Base-by-base conservation (phyloP, 257 asterid genomes). In the Mitragyna speciosa region DNA sequence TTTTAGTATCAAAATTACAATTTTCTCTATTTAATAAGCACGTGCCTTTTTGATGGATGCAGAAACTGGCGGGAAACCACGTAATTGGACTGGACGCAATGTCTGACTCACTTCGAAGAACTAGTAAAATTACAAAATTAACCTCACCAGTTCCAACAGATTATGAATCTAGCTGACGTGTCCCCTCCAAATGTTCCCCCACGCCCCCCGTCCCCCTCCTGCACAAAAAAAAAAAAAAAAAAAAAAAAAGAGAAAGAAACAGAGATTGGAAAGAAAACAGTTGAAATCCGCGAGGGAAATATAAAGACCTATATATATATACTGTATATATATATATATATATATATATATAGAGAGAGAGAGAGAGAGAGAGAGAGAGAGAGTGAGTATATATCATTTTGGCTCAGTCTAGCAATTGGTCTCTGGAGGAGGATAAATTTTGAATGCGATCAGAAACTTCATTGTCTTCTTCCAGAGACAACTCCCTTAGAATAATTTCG, bases 21-120 rank as follows among this genome's bases (percentile, higher is more conserved):
- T n/a, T n/a, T n/a, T n/a, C n/a, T n/a, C n/a, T n/a, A n/a, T n/a
- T n/a, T n/a, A n/a, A n/a, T n/a, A n/a, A n/a, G n/a, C n/a, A 16
- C 54, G 63, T 48, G 22, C 15, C n/a, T 15, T 9, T 30, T 4
- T 31, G 8, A 0, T 22, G 22, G 72, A 12, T 2, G 39, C 58
- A 24, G 30, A 70, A 70, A 59, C 16, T 63, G 84, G 84, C 84
- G 86, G 84, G 86, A 79, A 83, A 49, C 63, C n/a, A 63, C 31
- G 69, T 70, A 78, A 79, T 79, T 75, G 81, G 83, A 56, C 30
- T 36, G 41, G n/a, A n/a, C n/a, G n/a, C n/a, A n/a, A n/a, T n/a
- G n/a, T n/a, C n/a, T n/a, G n/a, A n/a, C n/a, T n/a, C n/a, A n/a
- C n/a, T n/a, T n/a, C n/a, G n/a, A n/a, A n/a, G 24, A 6, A 16